Percentiles rank a stretch among this genome's conserved stretches.
phyloP scores from a whole-genome alignment of 2,329 filamentous ascomycete species.

The Macrophomina phaseolina region DNA sequence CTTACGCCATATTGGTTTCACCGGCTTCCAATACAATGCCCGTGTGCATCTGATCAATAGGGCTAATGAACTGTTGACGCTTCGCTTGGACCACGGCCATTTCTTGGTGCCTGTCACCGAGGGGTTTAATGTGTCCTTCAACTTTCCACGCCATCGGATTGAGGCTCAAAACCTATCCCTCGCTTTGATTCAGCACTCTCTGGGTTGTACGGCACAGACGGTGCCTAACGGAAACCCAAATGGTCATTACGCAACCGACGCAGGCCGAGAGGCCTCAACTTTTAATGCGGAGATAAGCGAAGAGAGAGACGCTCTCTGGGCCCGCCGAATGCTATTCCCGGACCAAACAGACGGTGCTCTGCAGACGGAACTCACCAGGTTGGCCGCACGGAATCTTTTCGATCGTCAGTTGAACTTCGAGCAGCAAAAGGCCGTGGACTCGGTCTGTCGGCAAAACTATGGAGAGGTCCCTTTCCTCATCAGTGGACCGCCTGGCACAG shows the following conservation, averaged over 20 bases:
- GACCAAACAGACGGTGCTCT: conserved; percentile 41
- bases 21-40: neutral
- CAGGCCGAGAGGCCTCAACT: neutral
- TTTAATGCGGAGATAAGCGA: conserved; percentile 28
- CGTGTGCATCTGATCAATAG: conserved; percentile 1
- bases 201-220: neutral
- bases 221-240: neutral
- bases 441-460: conserved; percentile 48
- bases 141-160: neutral
- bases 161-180: conserved; percentile 8
- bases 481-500: conserved; percentile 58
- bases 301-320: conserved; percentile 34
- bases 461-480: conserved; percentile 55
- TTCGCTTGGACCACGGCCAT: neutral
- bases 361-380: conserved; percentile 45
- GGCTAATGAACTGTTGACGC: neutral
- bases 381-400: conserved; percentile 43
- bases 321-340: conserved; percentile 53
- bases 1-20: neutral
- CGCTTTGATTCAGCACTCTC: conserved; percentile 3
- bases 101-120: neutral
- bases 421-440: conserved; percentile 53
- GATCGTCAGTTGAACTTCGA: conserved; percentile 55
- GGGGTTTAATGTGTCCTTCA: conserved; percentile 11
- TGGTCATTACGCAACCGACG: neutral